phyloP scores from a whole-genome alignment of 163 green algal species.

The Trebouxia gelatinosa region DNA sequence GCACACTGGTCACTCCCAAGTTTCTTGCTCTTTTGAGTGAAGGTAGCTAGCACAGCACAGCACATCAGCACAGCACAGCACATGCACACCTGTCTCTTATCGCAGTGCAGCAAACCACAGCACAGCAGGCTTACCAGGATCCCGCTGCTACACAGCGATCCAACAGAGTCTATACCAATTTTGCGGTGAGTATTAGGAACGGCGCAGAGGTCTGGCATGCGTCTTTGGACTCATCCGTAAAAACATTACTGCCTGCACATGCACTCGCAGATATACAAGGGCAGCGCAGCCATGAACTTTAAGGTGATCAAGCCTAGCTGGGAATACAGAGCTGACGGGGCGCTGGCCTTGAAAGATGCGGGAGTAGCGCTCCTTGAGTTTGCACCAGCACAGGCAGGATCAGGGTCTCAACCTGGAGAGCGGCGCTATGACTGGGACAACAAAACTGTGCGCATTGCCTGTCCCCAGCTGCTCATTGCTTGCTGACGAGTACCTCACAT shows the following conservation, averaged over 20 bases:
- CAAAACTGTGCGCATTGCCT: slow-evolving; percentile 14
- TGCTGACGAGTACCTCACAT: too few species aligned
- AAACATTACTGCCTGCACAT: neutral
- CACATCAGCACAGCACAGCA: too few species aligned
- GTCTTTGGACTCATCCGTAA: neutral
- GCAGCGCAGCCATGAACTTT: slow-evolving; percentile 2
- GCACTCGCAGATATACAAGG: slow-evolving; percentile 1
- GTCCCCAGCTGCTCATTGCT: too few species aligned
- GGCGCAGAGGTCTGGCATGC: neutral
- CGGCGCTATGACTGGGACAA: slow-evolving; percentile 29
- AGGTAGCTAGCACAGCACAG: too few species aligned
- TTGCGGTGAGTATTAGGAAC: neutral
- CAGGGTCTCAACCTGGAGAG: slow-evolving; percentile 14
- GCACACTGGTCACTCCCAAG: too few species aligned
- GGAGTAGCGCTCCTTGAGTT: slow-evolving; percentile 21
- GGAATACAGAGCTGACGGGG: slow-evolving; percentile 14
- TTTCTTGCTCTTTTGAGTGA: too few species aligned
- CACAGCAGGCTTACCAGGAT: slow-evolving; percentile 1
- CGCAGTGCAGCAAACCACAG: too few species aligned
- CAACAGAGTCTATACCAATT: slow-evolving; percentile 17
- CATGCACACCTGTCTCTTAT: too few species aligned
- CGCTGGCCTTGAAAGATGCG: slow-evolving; percentile 16
- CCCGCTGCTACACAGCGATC: neutral
- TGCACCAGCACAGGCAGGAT: neutral
- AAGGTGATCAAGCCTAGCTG: slow-evolving; percentile 29